Evolutionary conservation across 2,329 filamentous ascomycete species (phyloP).

Genomic region (Epichloe bromicola): DNA sequence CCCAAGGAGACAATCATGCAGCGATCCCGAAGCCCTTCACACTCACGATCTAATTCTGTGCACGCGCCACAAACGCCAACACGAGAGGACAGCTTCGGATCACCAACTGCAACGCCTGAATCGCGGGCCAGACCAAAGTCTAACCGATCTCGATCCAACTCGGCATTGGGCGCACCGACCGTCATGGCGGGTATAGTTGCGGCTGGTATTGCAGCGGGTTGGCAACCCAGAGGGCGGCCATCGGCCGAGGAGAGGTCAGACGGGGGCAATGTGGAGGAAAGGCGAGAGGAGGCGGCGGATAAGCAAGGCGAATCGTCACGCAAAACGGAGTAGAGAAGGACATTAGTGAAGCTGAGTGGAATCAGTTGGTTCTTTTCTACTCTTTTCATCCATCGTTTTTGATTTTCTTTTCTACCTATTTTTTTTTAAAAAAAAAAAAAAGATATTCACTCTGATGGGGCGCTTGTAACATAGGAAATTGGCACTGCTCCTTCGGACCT

Average conservation of each 20-base stretch:
- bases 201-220: constrained; percentile 61
- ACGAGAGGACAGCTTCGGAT: constrained; percentile 38
- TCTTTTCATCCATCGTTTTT: not conserved
- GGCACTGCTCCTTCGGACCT: not conserved
- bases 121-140: constrained; percentile 54
- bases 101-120: constrained; percentile 41
- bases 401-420: no score
- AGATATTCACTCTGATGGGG: not conserved
- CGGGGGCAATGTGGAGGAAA: constrained; percentile 5
- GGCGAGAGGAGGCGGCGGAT: constrained; percentile 4
- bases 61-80: constrained; percentile 49
- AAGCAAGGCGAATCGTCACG: constrained; percentile 12
- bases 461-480: not conserved
- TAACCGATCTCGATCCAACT: constrained; percentile 52
- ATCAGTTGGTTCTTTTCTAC: not conserved
- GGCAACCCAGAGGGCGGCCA: constrained; percentile 54
- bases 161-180: constrained; percentile 58
- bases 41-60: constrained; percentile 51
- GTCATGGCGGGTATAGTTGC: constrained; percentile 79
- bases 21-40: constrained; percentile 49
- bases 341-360: not conserved
- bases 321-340: constrained; percentile 12
- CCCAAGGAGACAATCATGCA: constrained; percentile 57
- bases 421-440: no score
- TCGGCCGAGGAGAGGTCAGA: constrained; percentile 15